These are phyloP conservation scores for Kazachstania sp. DNA, from an alignment of 1,139 yeast genomes.

Conservation along the genomic window DNA sequence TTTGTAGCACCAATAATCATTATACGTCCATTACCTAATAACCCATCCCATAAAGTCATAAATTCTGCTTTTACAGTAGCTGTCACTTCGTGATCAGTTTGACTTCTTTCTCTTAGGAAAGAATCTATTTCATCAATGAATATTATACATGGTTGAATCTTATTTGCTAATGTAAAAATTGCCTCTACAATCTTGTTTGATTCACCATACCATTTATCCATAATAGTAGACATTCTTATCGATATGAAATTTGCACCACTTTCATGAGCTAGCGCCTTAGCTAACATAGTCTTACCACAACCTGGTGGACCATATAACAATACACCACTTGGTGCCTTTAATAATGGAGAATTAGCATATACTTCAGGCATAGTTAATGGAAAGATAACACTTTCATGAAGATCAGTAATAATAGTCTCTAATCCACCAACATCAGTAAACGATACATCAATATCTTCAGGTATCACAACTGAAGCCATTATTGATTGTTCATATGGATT, in stretches of 20 bases:
- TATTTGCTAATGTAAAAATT: conserved; percentile 78
- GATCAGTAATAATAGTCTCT: conserved; percentile 69
- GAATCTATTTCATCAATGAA: conserved; percentile 97
- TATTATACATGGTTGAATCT: conserved; percentile 87
- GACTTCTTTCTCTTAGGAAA: conserved; percentile 76
- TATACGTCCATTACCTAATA: conserved; percentile 64
- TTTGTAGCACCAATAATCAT: conserved; percentile 94
- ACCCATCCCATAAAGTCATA: conserved; percentile 97
- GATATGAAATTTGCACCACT: conserved; percentile 89
- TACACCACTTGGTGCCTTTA: conserved; percentile 93
- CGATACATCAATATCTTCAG: conserved; percentile 67
- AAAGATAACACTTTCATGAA: conserved; percentile 77
- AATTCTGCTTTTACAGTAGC: conserved; percentile 93
- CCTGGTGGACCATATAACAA: conserved; percentile 95
- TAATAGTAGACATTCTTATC: conserved; percentile 85
- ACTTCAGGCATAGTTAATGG: conserved; percentile 60
- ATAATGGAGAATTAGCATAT: conserved; percentile 36
- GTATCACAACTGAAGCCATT: conserved; percentile 70
- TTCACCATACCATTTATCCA: conserved; percentile 99
- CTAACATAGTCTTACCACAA: conserved; percentile 95
- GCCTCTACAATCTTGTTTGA: conserved; percentile 92
- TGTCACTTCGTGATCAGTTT: conserved; percentile 90
- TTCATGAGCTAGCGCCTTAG: conserved; percentile 89
- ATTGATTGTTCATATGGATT: conserved; percentile 73
- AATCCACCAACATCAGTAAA: conserved; percentile 86